These are phyloP conservation scores for Ceratocystis destructans DNA, from an alignment of 2,329 filamentous ascomycete genomes.

Conservation along the genomic window DNA sequence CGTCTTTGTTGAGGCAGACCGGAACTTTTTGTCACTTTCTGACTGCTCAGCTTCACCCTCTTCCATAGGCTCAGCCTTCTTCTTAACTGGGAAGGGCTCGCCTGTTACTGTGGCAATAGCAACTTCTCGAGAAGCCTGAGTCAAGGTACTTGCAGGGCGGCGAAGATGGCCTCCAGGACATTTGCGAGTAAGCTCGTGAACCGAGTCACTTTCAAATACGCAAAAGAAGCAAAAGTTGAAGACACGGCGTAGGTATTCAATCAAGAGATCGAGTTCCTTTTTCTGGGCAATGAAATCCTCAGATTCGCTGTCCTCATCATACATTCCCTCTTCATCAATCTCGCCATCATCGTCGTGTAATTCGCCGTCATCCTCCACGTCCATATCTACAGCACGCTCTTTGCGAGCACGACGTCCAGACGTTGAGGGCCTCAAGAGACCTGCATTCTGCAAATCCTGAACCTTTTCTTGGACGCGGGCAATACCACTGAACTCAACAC, in stretches of 20 bases:
- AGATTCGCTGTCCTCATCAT: slow-evolving; percentile 74
- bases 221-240: slow-evolving; percentile 99
- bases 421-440: slow-evolving; percentile 56
- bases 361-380: slow-evolving; percentile 46
- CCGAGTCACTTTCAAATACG: slow-evolving; percentile 94
- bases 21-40: slow-evolving; percentile 57
- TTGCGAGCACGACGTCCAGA: slow-evolving; percentile 49
- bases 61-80: slow-evolving; percentile 50
- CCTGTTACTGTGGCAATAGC: slow-evolving; percentile 73
- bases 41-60: slow-evolving; percentile 38
- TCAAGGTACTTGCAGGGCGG: slow-evolving; percentile 74
- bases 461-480: slow-evolving; percentile 76
- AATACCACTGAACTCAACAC: slow-evolving; percentile 60
- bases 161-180: slow-evolving; percentile 95
- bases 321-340: slow-evolving; percentile 58
- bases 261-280: slow-evolving; percentile 89
- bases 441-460: slow-evolving; percentile 62
- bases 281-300: slow-evolving; percentile 84
- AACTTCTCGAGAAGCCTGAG: slow-evolving; percentile 67
- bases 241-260: slow-evolving; percentile 90
- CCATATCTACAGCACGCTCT: slow-evolving; percentile 28
- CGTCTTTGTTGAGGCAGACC: slow-evolving; percentile 56
- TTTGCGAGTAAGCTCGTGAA: slow-evolving; percentile 89
- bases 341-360: slow-evolving; percentile 63
- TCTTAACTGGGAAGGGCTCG: slow-evolving; percentile 72